Conservation (phyloP, 148 eudicot species). For the Camellia sinensis region DNA sequence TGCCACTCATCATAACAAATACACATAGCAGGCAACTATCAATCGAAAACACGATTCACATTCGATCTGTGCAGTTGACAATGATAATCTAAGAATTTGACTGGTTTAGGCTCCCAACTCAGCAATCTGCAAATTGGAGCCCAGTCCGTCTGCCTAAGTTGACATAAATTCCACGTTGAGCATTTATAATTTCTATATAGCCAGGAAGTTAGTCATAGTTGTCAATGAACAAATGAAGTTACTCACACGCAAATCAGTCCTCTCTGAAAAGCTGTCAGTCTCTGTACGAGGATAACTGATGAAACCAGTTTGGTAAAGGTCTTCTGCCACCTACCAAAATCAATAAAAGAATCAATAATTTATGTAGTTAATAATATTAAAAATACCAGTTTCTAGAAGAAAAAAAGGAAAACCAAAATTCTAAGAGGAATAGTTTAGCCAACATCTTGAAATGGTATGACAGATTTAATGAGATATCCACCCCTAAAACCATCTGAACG, state of each 20-base stretch:
- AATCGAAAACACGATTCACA: too few relatives aligned
- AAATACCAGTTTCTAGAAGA: background rate
- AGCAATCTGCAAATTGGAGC: too few relatives aligned
- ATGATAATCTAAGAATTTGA: too few relatives aligned
- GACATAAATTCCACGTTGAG: too few relatives aligned
- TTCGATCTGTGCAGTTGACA: too few relatives aligned
- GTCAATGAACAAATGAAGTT: constrained; percentile 11
- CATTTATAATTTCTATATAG: too few relatives aligned
- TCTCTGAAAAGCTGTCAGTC: constrained; percentile 76
- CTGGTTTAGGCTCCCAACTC: too few relatives aligned
- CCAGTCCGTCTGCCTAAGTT: too few relatives aligned
- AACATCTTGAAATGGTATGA: background rate
- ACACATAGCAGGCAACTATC: too few relatives aligned
- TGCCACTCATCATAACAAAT: too few relatives aligned
- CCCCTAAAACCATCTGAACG: background rate
- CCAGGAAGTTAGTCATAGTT: background rate
- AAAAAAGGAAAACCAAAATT: background rate
- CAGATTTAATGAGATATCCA: background rate
- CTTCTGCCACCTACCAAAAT: constrained; percentile 79
- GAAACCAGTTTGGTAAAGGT: constrained; percentile 91
- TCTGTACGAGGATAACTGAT: constrained; percentile 99
- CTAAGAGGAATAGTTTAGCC: background rate
- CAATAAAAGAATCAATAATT: background rate
- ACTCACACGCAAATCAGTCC: constrained; percentile 78
- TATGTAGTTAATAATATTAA: background rate